Conservation (phyloP, 208 protist genomes). For the Trypanosoma lewisi region DNA sequence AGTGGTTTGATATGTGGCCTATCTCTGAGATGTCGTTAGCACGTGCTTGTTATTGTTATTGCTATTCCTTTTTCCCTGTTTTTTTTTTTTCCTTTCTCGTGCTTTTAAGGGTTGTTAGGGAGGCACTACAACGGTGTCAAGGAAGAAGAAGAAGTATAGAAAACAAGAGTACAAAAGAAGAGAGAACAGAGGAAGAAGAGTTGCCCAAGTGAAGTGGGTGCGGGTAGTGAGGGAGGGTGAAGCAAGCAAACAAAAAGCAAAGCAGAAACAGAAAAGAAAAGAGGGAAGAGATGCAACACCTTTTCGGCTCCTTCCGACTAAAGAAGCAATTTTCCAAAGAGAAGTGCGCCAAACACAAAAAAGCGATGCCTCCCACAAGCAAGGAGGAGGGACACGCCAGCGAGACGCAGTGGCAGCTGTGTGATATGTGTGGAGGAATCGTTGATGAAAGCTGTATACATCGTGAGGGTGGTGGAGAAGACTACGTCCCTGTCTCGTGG, state of each 20-base stretch:
- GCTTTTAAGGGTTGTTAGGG: background rate
- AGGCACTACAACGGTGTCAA: background rate
- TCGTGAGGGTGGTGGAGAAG: background rate
- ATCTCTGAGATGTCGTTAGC: too few species aligned
- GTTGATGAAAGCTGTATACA: background rate
- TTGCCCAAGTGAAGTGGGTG: too few species aligned
- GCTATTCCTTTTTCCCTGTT: background rate
- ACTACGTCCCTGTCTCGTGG: conserved; percentile 38
- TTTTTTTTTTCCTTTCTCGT: conserved; percentile 22
- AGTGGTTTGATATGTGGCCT: background rate
- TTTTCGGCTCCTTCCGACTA: conserved; percentile 23
- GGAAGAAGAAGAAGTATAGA: conserved; percentile 2
- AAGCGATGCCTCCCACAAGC: background rate
- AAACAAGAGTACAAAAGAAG: conserved; percentile 7
- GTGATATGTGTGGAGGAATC: background rate
- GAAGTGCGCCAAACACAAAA: background rate
- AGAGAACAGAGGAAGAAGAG: conserved; percentile 2
- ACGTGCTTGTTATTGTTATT: background rate
- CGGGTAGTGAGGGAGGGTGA: too few species aligned
- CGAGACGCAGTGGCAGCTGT: background rate
- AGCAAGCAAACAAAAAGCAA: conserved; percentile 17
- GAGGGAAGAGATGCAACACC: background rate
- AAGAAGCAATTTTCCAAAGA: background rate
- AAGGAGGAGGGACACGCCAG: background rate
- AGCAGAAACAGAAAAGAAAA: conserved; percentile 4